Evolutionary conservation across 352 stramenopile genomes (phyloP), one percentile per base, ranked within the genome.

Genomic region (Pilasporangium apinafurcum): DNA sequence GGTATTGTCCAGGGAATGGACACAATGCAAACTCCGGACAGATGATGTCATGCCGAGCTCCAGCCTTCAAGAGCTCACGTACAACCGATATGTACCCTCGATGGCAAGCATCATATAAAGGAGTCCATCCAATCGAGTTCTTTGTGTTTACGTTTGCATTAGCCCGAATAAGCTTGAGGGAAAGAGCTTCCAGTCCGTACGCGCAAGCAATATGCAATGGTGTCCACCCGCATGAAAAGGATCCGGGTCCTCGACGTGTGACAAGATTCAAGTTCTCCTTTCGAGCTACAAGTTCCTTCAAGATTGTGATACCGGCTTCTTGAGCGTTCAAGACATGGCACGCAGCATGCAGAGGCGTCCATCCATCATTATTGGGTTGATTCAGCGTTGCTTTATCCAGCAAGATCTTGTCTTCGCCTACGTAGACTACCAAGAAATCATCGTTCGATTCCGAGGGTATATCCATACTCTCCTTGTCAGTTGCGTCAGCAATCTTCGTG

Each of bases 1-100:
- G 53, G 2, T 60, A 59, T 33, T 92, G 80, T 3, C 70, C 77
- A 8, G 77, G 72, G 37, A 81, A 91, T 21, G 75, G 78, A 30
- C 78, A 92, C 46, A 92, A 53, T 0, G 77, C 71, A 51, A 88
- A 90, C 53, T 90, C 81, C 1, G 78, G 71, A 36, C 81, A 92
- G 26, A 89, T 62, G 14, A 80, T 48, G 44, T 88, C 65, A 26
- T 69, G 45, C 22, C 73, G 77, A 9, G 77, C 77, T 2, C 77
- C 80, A 13, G 68, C 73, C 28, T 76, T 77, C 37, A 92, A 52
- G 10, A 92, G 47, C 26, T 87, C 78, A 14, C 68, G 72, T 16
- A 51, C 73, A 24, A 91, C 65, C 7, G 53, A 69, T 10, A 44
- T 48, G 53, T 84, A 92, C 5, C 79, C 79, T 6, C 81, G 68